Base-by-base conservation (phyloP, 345 rosid species). In the Melaleuca alternifolia region DNA sequence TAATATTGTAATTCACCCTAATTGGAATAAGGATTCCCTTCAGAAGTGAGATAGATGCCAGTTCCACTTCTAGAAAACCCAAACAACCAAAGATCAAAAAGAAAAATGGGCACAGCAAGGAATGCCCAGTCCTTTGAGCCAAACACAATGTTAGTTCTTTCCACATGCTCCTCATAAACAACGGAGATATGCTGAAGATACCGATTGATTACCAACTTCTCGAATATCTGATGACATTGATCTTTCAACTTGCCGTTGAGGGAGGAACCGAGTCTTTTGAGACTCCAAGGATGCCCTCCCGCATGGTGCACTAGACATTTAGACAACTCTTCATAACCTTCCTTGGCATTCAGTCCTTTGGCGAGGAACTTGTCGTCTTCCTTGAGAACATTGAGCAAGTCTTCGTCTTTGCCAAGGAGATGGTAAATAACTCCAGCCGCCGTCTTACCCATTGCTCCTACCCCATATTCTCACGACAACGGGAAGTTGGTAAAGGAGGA, bases 371-470 rank as follows among this genome's bases (percentile, higher is more conserved):
- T 77, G 41, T 41, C 65, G 18, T 77, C 65, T 1, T 44, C 76
- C 3, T 56, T 37, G 24, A 79, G 76, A 20, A 52, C 84, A 26
- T 79, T 20, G 26, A 86, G 48, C 16, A 79, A 54, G 56, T 79
- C 65, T 26, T 7, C 7, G 23, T 86, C 51, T 79, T 79, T 41
- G 2, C 46, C 56, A 20, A n/a, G 84, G 56, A 41, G 48, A 44
- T 52, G 11, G 84, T 65, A 79, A 12, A 41, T 77, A 48, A 81
- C 20, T 26, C 82, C 82, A 20, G 76, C 84, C 5, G 57, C 23
- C 48, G 87, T 54, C 76, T 86, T 86, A 50, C 87, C 87, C 33
- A 77, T 86, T 54, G 84, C 87, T 79, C 82, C 87, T 51, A 44
- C 50, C 12, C 84, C 87, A 24, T 54, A 28, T 41, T 18, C 81